Conservation (phyloP, 2,329 filamentous ascomycete genomes). For the Endocalyx cinctus region DNA sequence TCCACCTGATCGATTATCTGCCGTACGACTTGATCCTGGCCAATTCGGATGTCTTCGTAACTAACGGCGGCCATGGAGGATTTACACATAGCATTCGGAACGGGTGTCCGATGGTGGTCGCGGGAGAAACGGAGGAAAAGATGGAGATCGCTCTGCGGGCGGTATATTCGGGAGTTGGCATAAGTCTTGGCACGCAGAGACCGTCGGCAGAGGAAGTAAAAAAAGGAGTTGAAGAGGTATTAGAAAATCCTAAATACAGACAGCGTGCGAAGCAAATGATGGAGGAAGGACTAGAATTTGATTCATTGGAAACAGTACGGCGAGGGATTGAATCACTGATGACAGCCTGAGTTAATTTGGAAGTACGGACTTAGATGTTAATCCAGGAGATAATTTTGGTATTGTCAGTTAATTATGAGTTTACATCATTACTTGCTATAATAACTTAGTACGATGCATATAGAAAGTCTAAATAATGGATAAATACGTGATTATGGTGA, state of each 20-base stretch:
- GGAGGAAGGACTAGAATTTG: too few species aligned
- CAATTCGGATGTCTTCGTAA: constrained; percentile 28
- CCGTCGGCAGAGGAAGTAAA: constrained; percentile 14
- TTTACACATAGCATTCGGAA: constrained; percentile 32
- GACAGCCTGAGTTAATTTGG: too few species aligned
- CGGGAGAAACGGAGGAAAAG: constrained; percentile 14
- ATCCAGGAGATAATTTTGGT: too few species aligned
- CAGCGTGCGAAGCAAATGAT: too few species aligned
- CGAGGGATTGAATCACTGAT: too few species aligned
- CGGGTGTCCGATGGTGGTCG: constrained; percentile 13
- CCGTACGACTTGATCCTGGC: constrained; percentile 43
- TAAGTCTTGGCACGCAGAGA: constrained; percentile 36
- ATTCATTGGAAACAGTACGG: too few species aligned
- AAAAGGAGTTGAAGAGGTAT: constrained; percentile 7
- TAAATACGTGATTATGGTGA: too few species aligned
- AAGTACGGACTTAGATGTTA: too few species aligned
- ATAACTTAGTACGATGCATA: too few species aligned
- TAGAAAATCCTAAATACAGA: constrained; percentile 7
- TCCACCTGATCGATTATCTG: constrained; percentile 41
- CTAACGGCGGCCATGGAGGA: constrained; percentile 13
- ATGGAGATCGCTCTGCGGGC: constrained; percentile 35
- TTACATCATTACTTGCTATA: too few species aligned
- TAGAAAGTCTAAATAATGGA: too few species aligned
- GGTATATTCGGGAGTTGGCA: constrained; percentile 38
- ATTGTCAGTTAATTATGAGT: too few species aligned